A percentile compares a stretch with the other conserved stretches of the same genome.
phyloP scores from a whole-genome alignment of 1,139 yeast genomes.

The Petasospora fabianii region DNA sequence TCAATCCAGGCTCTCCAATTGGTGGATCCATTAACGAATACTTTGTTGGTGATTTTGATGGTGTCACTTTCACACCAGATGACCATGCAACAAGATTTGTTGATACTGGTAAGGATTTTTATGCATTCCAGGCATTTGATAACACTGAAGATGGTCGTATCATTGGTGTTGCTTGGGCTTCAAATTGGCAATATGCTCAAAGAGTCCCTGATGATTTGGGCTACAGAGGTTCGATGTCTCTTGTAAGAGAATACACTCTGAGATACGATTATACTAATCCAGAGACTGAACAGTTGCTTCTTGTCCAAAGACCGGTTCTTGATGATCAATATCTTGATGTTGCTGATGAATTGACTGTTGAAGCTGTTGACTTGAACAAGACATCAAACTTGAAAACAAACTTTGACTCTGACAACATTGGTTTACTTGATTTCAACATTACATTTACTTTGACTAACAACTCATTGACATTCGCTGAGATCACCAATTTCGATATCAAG shows the following conservation, averaged over 20 bases:
- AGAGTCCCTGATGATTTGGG: conserved; percentile 30
- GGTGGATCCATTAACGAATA: conserved; percentile 38
- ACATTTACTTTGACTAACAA: conserved; percentile 13
- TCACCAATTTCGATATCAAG: conserved; percentile 11
- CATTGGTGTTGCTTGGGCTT: conserved; percentile 37
- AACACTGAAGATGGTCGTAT: conserved; percentile 19
- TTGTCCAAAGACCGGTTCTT: conserved; percentile 28
- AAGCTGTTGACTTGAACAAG: not conserved
- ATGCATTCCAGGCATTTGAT: conserved; percentile 34
- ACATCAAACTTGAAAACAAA: conserved; percentile 1
- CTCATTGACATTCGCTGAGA: not conserved
- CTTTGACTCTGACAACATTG: conserved; percentile 8
- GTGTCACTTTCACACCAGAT: conserved; percentile 31
- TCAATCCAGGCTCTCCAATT: conserved; percentile 37
- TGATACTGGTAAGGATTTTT: conserved; percentile 36
- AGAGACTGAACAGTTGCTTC: conserved; percentile 22
- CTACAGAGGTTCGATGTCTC: conserved; percentile 34
- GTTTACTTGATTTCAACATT: conserved; percentile 19
- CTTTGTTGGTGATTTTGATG: conserved; percentile 39
- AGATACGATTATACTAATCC: conserved; percentile 26
- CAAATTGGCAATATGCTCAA: conserved; percentile 37
- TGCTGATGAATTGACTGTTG: not conserved
- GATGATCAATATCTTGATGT: conserved; percentile 3
- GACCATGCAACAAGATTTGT: conserved; percentile 28
- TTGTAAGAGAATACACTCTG: conserved; percentile 31